A percentile compares a stretch with the other conserved stretches of the same genome.
phyloP scores from a whole-genome alignment of 1,284 basidiomycete genomes.

The Melampsora americana region DNA sequence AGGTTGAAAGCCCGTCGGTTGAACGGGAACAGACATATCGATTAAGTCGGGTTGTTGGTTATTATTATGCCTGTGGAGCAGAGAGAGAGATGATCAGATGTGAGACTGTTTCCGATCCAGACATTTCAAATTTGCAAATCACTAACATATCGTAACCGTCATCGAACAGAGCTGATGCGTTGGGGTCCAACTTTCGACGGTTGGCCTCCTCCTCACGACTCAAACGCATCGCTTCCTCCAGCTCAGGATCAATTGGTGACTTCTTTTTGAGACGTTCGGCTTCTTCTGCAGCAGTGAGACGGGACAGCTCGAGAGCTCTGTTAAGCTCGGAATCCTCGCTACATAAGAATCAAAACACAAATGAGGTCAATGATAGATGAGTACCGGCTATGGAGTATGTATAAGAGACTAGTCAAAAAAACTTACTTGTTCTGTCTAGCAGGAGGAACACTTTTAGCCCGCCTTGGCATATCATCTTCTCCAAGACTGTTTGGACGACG shows the following conservation, averaged over 20 bases:
- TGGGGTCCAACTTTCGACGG: slow-evolving; percentile 40
- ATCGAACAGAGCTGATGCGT: slow-evolving; percentile 43
- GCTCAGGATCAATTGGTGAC: slow-evolving; percentile 29
- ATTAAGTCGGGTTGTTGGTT: slow-evolving; percentile 53
- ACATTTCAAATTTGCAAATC: background rate
- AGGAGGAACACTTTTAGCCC: slow-evolving; percentile 41
- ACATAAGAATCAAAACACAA: slow-evolving; percentile 42
- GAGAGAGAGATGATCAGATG: slow-evolving; percentile 48
- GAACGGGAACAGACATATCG: slow-evolving; percentile 55
- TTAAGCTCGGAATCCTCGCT: slow-evolving; percentile 76
- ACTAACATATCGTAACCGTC: slow-evolving; percentile 27
- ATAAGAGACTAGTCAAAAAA: background rate
- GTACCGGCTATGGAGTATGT: background rate
- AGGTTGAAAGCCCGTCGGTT: slow-evolving; percentile 56
- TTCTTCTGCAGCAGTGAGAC: slow-evolving; percentile 40
- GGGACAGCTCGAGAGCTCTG: slow-evolving; percentile 62
- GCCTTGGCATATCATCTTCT: slow-evolving; percentile 55
- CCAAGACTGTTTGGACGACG: slow-evolving; percentile 57
- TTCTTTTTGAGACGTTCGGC: slow-evolving; percentile 38
- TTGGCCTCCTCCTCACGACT: slow-evolving; percentile 71
- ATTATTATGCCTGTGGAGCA: slow-evolving; percentile 48
- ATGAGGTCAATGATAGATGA: background rate
- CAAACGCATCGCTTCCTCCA: slow-evolving; percentile 75
- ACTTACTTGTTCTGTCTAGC: slow-evolving; percentile 29
- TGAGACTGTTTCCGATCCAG: background rate